Evolutionary conservation across 108 stramenopile genomes (phyloP).

Genomic region (Cyclotella atomus): DNA sequence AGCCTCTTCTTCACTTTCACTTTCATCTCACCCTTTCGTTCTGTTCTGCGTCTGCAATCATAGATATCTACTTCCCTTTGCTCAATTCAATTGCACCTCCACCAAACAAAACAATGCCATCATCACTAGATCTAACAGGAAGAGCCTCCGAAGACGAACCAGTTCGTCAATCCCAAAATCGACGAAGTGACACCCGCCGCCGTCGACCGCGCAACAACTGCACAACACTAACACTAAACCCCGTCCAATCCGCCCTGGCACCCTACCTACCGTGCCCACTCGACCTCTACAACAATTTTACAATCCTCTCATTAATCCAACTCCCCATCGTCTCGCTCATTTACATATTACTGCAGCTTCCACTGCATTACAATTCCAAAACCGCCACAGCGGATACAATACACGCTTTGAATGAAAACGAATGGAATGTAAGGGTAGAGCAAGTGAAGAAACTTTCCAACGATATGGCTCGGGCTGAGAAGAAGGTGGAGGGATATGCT

Average conservation of each 20-base stretch:
- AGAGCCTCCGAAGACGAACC: slow-evolving; percentile 41
- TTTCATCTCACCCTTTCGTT: too few species aligned
- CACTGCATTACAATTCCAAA: slow-evolving; percentile 36
- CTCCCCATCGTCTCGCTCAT: slow-evolving; percentile 43
- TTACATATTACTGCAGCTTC: slow-evolving; percentile 33
- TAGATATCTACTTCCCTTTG: too few species aligned
- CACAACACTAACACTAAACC: not conserved
- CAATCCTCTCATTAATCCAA: slow-evolving; percentile 29
- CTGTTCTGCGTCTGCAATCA: too few species aligned
- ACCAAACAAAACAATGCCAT: slow-evolving; percentile 22
- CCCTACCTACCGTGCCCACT: slow-evolving; percentile 30
- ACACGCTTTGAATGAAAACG: slow-evolving; percentile 1
- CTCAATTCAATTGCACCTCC: too few species aligned
- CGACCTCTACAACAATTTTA: slow-evolving; percentile 26
- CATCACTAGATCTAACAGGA: slow-evolving; percentile 26
- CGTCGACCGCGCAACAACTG: not conserved
- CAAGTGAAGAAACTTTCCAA: slow-evolving; percentile 2
- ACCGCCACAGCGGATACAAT: slow-evolving; percentile 5
- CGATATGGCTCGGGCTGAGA: slow-evolving; percentile 12
- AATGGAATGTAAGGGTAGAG: slow-evolving; percentile 17
- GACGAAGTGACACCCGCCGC: not conserved
- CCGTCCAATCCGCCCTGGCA: slow-evolving; percentile 17
- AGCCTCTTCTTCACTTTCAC: too few species aligned
- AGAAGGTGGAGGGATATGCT: slow-evolving; percentile 5
- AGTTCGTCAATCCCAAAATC: not conserved